A percentile compares a stretch with the other conserved stretches of the same genome.
Evolutionary conservation across 345 rosid species (phyloP).

Genomic region (Garcia nutans): DNA sequence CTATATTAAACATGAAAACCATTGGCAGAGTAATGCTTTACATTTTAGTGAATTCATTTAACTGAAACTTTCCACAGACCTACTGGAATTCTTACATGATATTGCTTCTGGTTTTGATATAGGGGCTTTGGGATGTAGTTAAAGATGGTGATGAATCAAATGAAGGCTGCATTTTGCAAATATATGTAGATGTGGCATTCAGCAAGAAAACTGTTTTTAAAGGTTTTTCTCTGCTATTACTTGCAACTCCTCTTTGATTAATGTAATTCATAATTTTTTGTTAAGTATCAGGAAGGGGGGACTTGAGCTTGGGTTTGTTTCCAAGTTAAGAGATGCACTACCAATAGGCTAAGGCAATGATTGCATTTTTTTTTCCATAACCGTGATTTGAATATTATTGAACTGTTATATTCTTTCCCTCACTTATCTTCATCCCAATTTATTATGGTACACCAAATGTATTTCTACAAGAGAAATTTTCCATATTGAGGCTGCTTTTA

Average conservation of each 20-base stretch:
- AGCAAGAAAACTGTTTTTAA: slow-evolving; percentile 83
- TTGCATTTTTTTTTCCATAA: too few species aligned
- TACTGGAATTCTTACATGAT: background rate
- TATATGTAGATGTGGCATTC: slow-evolving; percentile 79
- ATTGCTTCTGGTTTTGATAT: background rate
- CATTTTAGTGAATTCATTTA: background rate
- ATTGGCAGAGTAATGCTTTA: background rate
- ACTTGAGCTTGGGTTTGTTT: too few species aligned
- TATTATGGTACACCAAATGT: background rate
- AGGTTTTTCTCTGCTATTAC: slow-evolving; percentile 47
- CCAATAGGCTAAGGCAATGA: too few species aligned
- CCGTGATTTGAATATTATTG: background rate
- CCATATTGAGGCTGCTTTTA: background rate
- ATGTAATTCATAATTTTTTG: background rate
- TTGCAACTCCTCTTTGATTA: background rate
- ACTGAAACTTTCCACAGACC: slow-evolving; percentile 1
- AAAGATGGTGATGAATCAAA: slow-evolving; percentile 49
- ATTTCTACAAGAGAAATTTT: background rate
- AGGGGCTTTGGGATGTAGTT: slow-evolving; percentile 85
- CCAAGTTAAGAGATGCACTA: too few species aligned
- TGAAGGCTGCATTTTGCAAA: slow-evolving; percentile 63
- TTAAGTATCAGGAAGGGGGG: too few species aligned
- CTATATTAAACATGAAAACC: too few species aligned
- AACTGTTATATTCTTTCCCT: background rate
- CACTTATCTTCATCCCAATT: background rate